Conservation (phyloP, 176 grass and related monocot genomes). For the Panicum miliaceum region DNA sequence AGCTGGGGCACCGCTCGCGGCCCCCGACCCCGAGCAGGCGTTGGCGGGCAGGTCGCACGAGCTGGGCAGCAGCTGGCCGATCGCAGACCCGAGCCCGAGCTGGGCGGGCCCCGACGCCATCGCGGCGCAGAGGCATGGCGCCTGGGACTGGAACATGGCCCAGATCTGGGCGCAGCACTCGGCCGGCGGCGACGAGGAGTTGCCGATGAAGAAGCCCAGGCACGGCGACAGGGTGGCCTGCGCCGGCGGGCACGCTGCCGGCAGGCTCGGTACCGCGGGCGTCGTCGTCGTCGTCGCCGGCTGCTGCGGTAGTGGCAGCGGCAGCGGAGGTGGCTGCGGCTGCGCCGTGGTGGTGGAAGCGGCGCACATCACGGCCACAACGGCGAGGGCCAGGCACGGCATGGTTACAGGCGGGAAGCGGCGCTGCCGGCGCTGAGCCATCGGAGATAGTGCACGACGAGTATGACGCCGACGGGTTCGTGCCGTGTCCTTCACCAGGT, state of each 20-base stretch:
- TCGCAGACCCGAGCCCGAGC: slow-evolving; percentile 23
- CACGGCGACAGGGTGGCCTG: slow-evolving; percentile 58
- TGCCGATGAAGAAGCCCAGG: slow-evolving; percentile 63
- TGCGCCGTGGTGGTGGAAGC: slow-evolving; percentile 53
- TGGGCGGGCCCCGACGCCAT: slow-evolving; percentile 38
- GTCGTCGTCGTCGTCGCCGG: not conserved
- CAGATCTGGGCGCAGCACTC: slow-evolving; percentile 64
- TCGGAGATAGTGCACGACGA: not conserved
- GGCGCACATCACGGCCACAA: not conserved
- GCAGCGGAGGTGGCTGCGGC: slow-evolving; percentile 24
- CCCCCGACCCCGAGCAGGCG: slow-evolving; percentile 29
- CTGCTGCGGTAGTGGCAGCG: not conserved
- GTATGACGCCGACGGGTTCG: not conserved
- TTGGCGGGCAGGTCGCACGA: slow-evolving; percentile 64
- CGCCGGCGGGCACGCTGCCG: slow-evolving; percentile 48
- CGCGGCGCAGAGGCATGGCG: slow-evolving; percentile 64
- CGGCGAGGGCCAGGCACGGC: slow-evolving; percentile 34
- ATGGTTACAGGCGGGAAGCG: not conserved
- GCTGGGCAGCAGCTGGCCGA: slow-evolving; percentile 57
- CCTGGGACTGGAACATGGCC: slow-evolving; percentile 60
- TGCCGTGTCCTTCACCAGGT: not conserved
- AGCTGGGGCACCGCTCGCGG: not conserved
- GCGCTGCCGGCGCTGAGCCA: slow-evolving; percentile 14
- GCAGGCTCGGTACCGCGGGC: not conserved
- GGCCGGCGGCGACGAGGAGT: slow-evolving; percentile 64